These are phyloP conservation scores for Syzygium malaccense DNA, from an alignment of 441 rosid species.

Conservation along the genomic window DNA sequence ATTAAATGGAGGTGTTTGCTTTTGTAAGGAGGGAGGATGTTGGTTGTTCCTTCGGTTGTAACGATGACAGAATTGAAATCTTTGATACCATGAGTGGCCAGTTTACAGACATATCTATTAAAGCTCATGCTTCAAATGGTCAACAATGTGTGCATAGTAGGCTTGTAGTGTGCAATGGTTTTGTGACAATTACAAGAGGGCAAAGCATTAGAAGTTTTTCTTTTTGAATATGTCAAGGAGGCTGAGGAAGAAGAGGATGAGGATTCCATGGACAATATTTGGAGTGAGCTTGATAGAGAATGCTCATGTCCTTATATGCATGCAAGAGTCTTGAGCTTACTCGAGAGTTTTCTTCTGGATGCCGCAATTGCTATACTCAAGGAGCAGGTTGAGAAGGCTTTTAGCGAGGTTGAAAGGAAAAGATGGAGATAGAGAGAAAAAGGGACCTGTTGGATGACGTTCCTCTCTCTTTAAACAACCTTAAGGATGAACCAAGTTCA, in stretches of 20 bases:
- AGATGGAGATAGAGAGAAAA: slow-evolving; percentile 59
- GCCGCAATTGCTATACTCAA: slow-evolving; percentile 88
- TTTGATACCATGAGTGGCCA: too few relatives aligned
- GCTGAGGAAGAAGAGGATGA: slow-evolving; percentile 99
- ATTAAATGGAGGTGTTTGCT: too few relatives aligned
- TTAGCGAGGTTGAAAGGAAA: slow-evolving; percentile 84
- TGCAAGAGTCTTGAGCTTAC: slow-evolving; percentile 99
- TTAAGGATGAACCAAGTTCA: slow-evolving; percentile 41
- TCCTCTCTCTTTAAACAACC: slow-evolving; percentile 18
- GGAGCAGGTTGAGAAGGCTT: slow-evolving; percentile 99
- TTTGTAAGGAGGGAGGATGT: too few relatives aligned
- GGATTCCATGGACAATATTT: slow-evolving; percentile 87
- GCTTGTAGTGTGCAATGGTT: slow-evolving; percentile 90
- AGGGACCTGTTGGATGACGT: slow-evolving; percentile 21
- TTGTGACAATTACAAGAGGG: slow-evolving; percentile 73
- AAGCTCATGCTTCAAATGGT: slow-evolving; percentile 77
- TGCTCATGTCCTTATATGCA: slow-evolving; percentile 97
- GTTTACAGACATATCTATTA: slow-evolving; percentile 57
- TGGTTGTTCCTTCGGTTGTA: too few relatives aligned
- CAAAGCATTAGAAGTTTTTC: slow-evolving; percentile 61
- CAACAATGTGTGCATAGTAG: slow-evolving; percentile 86
- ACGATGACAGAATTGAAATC: too few relatives aligned
- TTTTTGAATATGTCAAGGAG: slow-evolving; percentile 86
- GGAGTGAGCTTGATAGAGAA: slow-evolving; percentile 88
- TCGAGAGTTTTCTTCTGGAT: slow-evolving; percentile 93